Evolutionary conservation across 2,329 filamentous ascomycete species (phyloP), one percentile per base, ranked within the genome.

Genomic region (Chaetomiaceae sp.): DNA sequence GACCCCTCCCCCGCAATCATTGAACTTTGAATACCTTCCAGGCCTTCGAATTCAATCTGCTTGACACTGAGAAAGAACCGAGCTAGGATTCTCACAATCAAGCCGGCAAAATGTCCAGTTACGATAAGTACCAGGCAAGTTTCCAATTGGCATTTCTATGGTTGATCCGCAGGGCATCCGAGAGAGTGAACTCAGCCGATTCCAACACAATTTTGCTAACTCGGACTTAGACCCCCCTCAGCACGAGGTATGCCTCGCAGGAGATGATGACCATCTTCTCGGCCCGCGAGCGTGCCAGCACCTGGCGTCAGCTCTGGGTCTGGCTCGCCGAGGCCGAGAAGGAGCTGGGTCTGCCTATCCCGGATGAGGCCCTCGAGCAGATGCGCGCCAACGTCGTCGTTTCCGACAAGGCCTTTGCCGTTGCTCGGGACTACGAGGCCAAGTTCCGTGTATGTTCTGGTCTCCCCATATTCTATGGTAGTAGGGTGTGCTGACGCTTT

Each of bases 221-320:
- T 29, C 4, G n/a, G 7, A n/a, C 23, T 7, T 46, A 86, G 72
- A 89, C 87, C 39, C 81, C 86, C 31, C 74, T 91, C 62, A 84
- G 81, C 61, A 79, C 78, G 62, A 82, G 89, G 63, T 94, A 94
- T 75, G 84, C 84, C 71, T 87, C 80, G 71, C 68, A 70, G 59
- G 87, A 88, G 72, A 91, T 94, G 87, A 80, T 85, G 64, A 78
- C 80, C 60, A 82, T 96, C 57, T 96, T 96, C 77, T 86, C 84
- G 62, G 82, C 85, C 55, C 82, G 89, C 39, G 85, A 83, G 50
- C 80, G 90, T 27, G 83, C 85, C 69, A 85, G 82, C 38, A 90
- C 84, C 51, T 95, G 90, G 90, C 83, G 91, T 59, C 80, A 88
- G 68, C 82, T 96, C 17, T 96, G 91, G 91, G 75, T 92, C 40